Conservation (phyloP, 106 monocot species). For the Amphibolis antarctica region DNA sequence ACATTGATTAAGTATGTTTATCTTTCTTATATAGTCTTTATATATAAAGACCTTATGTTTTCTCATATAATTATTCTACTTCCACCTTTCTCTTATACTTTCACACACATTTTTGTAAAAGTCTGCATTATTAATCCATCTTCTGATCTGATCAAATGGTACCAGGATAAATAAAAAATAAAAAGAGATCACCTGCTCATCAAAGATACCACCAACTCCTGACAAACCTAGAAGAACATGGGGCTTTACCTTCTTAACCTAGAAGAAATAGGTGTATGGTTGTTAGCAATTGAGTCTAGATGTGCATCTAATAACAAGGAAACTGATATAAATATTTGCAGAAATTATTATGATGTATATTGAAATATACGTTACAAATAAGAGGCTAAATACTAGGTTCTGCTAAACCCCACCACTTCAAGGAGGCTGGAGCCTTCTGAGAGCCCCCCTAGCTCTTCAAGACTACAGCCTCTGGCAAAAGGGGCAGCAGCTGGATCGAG, state of each 20-base stretch:
- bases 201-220: slow-evolving; percentile 92
- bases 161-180: background rate
- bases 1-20: no score
- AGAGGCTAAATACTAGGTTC: background rate
- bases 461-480: slow-evolving; percentile 72
- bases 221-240: slow-evolving; percentile 95
- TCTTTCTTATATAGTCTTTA: no score
- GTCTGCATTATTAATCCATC: background rate
- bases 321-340: background rate
- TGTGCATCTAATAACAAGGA: background rate
- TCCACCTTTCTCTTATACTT: no score
- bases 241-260: slow-evolving; percentile 89
- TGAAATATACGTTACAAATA: background rate
- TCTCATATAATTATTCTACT: no score
- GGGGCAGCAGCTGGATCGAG: slow-evolving; percentile 70
- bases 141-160: background rate
- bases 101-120: no score
- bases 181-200: slow-evolving; percentile 47
- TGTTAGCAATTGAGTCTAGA: background rate
- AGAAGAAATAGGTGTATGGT: slow-evolving; percentile 2
- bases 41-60: no score
- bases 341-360: background rate
- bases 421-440: slow-evolving; percentile 73
- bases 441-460: slow-evolving; percentile 59
- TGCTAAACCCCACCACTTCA: slow-evolving; percentile 66